Base-by-base conservation (phyloP, 1,284 basidiomycete genomes). In the Takashimella tepidaria region DNA sequence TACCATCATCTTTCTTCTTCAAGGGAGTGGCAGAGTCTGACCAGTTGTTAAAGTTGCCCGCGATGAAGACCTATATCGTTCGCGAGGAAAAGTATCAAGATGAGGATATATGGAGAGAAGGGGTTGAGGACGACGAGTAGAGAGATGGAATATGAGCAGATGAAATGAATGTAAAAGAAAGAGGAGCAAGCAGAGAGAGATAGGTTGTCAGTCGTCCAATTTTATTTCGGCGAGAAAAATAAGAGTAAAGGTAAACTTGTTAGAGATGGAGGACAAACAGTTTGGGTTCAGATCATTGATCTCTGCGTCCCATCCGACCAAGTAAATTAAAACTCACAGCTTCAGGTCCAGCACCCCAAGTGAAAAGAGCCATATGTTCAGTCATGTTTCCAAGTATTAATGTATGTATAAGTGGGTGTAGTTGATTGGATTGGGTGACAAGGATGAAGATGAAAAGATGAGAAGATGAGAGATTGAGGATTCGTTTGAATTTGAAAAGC, bases 31-130 rank as follows among this genome's bases (percentile, higher is more conserved):
- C 68, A 19, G 37, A 51, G 37, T 63, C 70, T 40, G 73, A 74
- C 74, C 74, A 76, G 56, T 69, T 59, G 65, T 76, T 74, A 64
- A 75, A 76, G 26, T 62, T 63, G 16, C 74, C 74, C 31, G 74
- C 72, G 49, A 76, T 62, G 58, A 55, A 57, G 53, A 76, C 74
- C 72, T 74, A 51, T 24, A 5, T 26, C 42, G 42, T n/a, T 43
- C 42, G 42, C 11, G 16, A 43, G n/a, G 21, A 20, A 8, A 19
- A 43, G 42, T n/a, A 22, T n/a, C n/a, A n/a, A n/a, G n/a, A n/a
- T n/a, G n/a, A 19, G 21, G 21, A 22, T 19, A 22, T 8, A 20
- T n/a, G 21, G 13, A 43, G 42, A 20, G 42, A 43, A 19, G 21
- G 13, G 42, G 42, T 8, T 43, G 42, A 16, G 47, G 26, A 12